Conservation (phyloP, 805 yeast species). For the Blastobotrys attinorum region DNA sequence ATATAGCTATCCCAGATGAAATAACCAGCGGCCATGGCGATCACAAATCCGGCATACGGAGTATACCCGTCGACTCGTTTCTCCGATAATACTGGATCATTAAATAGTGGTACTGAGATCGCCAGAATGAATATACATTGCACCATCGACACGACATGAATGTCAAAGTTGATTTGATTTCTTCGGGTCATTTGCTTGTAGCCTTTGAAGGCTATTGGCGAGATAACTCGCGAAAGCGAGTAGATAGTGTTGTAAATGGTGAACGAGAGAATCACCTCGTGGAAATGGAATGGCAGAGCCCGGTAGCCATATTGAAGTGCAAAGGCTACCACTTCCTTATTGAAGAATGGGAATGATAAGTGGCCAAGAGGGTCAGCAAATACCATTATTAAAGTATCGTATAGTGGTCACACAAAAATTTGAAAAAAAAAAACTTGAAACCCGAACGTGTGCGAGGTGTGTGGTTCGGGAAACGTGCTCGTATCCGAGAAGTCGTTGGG, state of each 20-base stretch:
- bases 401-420: neutral
- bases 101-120: constrained; percentile 56
- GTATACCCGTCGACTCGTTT: constrained; percentile 61
- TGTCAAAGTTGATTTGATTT: constrained; percentile 68
- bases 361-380: constrained; percentile 16
- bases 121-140: constrained; percentile 64
- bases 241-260: constrained; percentile 53
- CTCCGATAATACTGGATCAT: constrained; percentile 39
- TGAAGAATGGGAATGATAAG: constrained; percentile 5
- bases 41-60: constrained; percentile 68
- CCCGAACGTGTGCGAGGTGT: too few species aligned
- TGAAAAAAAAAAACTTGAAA: neutral
- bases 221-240: constrained; percentile 43
- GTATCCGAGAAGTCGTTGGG: too few species aligned
- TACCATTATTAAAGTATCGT: constrained; percentile 5
- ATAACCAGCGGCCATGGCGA: constrained; percentile 72
- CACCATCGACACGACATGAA: constrained; percentile 82
- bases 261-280: constrained; percentile 59
- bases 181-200: constrained; percentile 43
- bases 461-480: too few species aligned
- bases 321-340: constrained; percentile 4
- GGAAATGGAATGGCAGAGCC: constrained; percentile 35
- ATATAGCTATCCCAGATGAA: constrained; percentile 83
- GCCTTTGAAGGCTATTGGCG: constrained; percentile 38
- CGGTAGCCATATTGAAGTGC: constrained; percentile 19